Evolutionary conservation across 257 asterid genomes (phyloP), one percentile per base, ranked within the genome.

Genomic region (Gentiana dahurica): DNA sequence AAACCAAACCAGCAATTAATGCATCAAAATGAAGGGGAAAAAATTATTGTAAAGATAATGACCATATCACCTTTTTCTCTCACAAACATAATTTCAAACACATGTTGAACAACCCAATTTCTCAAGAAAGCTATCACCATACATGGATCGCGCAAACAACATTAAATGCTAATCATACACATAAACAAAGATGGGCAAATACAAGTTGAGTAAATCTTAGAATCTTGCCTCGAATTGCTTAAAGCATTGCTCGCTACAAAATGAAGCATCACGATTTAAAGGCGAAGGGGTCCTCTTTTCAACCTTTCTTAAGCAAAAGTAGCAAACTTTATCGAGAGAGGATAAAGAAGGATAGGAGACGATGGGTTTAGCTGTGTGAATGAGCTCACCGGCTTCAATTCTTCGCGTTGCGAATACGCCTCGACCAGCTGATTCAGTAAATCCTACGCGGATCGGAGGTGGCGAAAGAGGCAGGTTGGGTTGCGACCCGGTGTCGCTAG

Each of bases 351-450:
- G 94, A 66, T 86, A 92, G 47, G 81, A 66, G 34, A 89, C 57
- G 6, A 76, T 15, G 53, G 95, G 87, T 60, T 77, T 69, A 24
- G 92, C 95, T 2, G 81, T 68, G 74, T 86, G 94, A 70, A 89
- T 84, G 70, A 83, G 75, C 41, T 86, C 89, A 54, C 95, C 97
- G 54, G 79, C 63, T 36, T 58, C 77, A 66, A 89, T 72, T 59
- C 63, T 66, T 61, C 85, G 77, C 15, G 77, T 66, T n/a, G 95
- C 94, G 60, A 89, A 81, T 34, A 76, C 79, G 32, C 86, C 84
- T 60, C 97, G 79, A 32, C 97, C 97, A 1, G 78, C 76, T 32
- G 73, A 55, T 44, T 75, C 77, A 8, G 83, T 79, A 63, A 67
- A 67, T 32, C 71, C 74, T 24, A 86, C 81, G 34, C 57, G 67